These are phyloP conservation scores for Fagus sylvatica DNA, from an alignment of 306 rosid genomes.

Conservation along the genomic window DNA sequence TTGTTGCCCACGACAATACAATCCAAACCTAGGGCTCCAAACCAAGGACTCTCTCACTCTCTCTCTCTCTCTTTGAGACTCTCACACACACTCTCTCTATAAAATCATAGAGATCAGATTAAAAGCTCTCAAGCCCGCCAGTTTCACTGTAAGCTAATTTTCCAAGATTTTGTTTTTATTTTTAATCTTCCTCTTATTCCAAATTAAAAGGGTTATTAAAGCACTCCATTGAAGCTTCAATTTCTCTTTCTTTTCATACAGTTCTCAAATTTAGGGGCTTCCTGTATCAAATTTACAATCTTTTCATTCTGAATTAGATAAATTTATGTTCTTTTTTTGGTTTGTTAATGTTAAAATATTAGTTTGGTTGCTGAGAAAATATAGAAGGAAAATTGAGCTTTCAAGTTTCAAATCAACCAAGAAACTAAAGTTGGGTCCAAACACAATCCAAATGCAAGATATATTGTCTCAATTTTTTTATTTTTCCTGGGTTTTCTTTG, in stretches of 20 bases:
- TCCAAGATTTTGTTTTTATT: no score
- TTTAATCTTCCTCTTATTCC: background rate
- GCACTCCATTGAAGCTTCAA: background rate
- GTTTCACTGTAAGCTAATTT: background rate
- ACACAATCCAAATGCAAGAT: background rate
- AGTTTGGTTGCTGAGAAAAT: background rate
- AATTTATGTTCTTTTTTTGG: background rate
- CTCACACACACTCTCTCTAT: background rate
- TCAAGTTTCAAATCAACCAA: background rate
- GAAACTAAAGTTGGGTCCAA: background rate
- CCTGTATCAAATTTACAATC: background rate
- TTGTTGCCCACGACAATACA: background rate
- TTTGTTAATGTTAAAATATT: background rate
- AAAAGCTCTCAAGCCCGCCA: slow-evolving; percentile 1
- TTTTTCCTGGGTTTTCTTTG: background rate
- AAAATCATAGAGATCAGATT: slow-evolving; percentile 1
- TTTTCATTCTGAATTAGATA: background rate
- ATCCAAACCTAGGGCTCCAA: background rate
- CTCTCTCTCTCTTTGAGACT: background rate
- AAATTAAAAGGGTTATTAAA: background rate
- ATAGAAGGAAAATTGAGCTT: background rate
- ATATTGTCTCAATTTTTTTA: background rate
- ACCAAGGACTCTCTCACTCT: background rate
- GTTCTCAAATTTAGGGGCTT: background rate
- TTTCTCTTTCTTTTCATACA: background rate